Base-by-base conservation (phyloP, 208 protist species). In the Polymyxa betae region DNA sequence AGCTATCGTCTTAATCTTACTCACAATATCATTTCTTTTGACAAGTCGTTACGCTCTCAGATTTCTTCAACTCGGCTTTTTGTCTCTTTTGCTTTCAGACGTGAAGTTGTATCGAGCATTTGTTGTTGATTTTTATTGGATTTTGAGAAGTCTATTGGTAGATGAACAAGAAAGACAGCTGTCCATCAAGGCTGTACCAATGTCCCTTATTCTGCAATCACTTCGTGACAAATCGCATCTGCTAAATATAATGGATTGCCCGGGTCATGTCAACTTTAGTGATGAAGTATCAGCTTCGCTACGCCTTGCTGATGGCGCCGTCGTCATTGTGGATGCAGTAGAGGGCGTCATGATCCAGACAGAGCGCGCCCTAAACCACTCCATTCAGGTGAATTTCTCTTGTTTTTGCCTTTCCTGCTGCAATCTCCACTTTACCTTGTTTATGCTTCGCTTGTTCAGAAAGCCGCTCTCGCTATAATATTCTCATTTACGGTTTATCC, bases 231-330 rank as follows among this genome's bases (percentile, higher is more conserved):
- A 98, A 88, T 93, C 89, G 0, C 98, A 96, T 82, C 93, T 99
- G 20, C 52, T 99, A 0, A 98, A 98, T 90, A 91, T 99, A 32
- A 94, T 99, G 12, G 99, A 99, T 95, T 99, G 98, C 0, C 99
- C 99, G 16, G 97, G 98, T 0, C 98, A 99, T 92, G 95, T 97
- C 32, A 97, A 99, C 88, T 99, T 99, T 92, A 93, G 93, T 20
- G 98, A 98, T 72, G 98, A 99, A 92, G 95, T 95, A 0, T 94
- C 95, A 16, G 96, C 77, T 0, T 95, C 95, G 0, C 89, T 99
- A 38, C 94, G 97, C n/a, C 90, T 99, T 10, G 95, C 94, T 38
- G 98, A 99, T 91, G 98, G 97, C 32, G 96, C 95, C 0, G 88
- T 99, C 0, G 90, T 99, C 45, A 96, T 98, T 24, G 97, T 99